phyloP scores from a whole-genome alignment of 805 yeast genomes.

The Pichia ethanolica region DNA sequence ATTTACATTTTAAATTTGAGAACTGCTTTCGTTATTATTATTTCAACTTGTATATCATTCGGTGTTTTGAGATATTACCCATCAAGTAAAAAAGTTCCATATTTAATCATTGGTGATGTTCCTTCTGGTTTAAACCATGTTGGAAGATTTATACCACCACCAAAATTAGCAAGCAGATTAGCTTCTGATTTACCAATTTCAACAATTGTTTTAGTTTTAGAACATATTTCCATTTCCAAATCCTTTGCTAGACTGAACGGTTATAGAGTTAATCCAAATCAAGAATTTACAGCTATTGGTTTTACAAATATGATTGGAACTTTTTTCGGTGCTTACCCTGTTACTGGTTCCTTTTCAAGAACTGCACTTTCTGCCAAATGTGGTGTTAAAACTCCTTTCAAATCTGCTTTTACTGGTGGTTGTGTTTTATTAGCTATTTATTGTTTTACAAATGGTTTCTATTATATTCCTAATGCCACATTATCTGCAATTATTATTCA shows the following conservation, averaged over 20 bases:
- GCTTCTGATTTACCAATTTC: constrained; percentile 83
- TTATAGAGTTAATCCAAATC: constrained; percentile 86
- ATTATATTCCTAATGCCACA: constrained; percentile 85
- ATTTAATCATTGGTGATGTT: constrained; percentile 64
- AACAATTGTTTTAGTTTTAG: constrained; percentile 71
- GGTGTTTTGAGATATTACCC: constrained; percentile 47
- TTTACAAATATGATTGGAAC: constrained; percentile 86
- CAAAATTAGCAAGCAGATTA: constrained; percentile 48
- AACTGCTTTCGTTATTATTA: constrained; percentile 72
- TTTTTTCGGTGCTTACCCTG: constrained; percentile 88
- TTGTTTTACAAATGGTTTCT: constrained; percentile 75
- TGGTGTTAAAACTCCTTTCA: constrained; percentile 90
- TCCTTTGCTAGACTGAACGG: constrained; percentile 90
- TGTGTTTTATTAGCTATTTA: constrained; percentile 85
- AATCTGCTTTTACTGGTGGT: constrained; percentile 84
- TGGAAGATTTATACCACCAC: constrained; percentile 63
- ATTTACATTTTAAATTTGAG: constrained; percentile 74
- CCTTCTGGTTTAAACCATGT: constrained; percentile 77
- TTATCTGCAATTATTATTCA: constrained; percentile 85
- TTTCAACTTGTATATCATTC: constrained; percentile 80
- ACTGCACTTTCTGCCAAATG: constrained; percentile 92
- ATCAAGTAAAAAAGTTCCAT: constrained; percentile 29
- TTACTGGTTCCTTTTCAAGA: constrained; percentile 93
- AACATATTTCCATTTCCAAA: constrained; percentile 89
- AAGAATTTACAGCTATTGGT: constrained; percentile 91